phyloP scores from a whole-genome alignment of 768 basidiomycete species.

The Rickenella mellea region DNA sequence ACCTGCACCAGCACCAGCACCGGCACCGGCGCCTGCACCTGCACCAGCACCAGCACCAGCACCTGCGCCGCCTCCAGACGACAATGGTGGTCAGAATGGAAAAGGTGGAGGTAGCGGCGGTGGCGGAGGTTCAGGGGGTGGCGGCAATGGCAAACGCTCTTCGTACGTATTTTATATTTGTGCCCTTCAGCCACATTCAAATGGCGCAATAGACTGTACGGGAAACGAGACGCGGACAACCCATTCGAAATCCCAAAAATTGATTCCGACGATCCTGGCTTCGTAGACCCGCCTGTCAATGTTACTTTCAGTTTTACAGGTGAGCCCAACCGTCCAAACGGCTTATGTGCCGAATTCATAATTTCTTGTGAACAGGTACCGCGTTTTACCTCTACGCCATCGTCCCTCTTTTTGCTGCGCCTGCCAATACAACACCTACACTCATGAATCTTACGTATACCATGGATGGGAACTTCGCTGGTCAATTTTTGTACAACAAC shows the following conservation, averaged over 20 bases:
- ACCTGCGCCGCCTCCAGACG: neutral
- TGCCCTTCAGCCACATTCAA: neutral
- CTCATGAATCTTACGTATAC: conserved; percentile 34
- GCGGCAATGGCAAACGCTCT: neutral
- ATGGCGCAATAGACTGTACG: neutral
- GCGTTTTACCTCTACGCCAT: conserved; percentile 39
- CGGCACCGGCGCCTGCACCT: conserved; percentile 1
- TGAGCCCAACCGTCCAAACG: conserved; percentile 10
- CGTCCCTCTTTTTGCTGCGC: conserved; percentile 19
- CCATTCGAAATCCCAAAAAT: conserved; percentile 12
- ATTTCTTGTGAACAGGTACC: conserved; percentile 25
- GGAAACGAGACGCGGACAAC: conserved; percentile 2
- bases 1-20: neutral
- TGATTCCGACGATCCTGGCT: conserved; percentile 21
- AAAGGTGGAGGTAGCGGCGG: conserved; percentile 5
- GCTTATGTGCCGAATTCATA: neutral
- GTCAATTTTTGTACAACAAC: conserved; percentile 22
- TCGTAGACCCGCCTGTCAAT: conserved; percentile 22
- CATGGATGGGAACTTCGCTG: conserved; percentile 24
- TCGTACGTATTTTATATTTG: neutral
- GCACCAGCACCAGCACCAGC: conserved; percentile 1
- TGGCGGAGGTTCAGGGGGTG: conserved; percentile 1
- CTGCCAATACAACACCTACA: conserved; percentile 21
- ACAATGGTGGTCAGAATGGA: conserved; percentile 1
- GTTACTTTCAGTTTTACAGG: conserved; percentile 36